Evolutionary conservation across 1,139 yeast species (phyloP), one percentile per base, ranked within the genome.

Genomic region (Entelexis paramagnoliae): DNA sequence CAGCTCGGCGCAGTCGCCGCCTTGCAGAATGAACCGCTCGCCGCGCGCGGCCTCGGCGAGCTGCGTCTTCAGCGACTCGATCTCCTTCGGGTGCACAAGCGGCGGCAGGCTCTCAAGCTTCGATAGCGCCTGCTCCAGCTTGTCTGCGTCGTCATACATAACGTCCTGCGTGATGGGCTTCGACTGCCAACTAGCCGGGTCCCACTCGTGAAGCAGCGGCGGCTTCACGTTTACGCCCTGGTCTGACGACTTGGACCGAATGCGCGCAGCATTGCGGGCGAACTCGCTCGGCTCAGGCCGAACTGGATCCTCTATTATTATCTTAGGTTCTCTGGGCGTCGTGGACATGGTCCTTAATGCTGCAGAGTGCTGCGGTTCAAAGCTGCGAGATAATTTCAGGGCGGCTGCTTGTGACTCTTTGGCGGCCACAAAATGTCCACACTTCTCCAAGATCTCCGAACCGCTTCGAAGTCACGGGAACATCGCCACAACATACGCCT

Each of bases 1-100:
- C 39, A 71, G 63, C 57, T 71, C 75, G 9, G 75, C 75, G 51
- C 75, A 71, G 58, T 71, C 75, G n/a, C 75, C 75, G 13, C 75
- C 75, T 54, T 71, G 75, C 16, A 71, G 63, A 38, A 71, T 65
- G 54, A 71, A 71, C 13, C 74, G 72, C 52, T 67, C 65, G 29
- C 75, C 75, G 20, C 67, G 64, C 6, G 74, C 71, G 1, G 74
- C 75, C 41, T 67, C 68, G 30, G 63, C 63, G 28, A 71, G 66
- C 55, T 66, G 66, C 14, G 54, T 26, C 51, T 65, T 63, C 43
- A 71, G 60, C 9, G 56, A 56, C 53, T 68, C 69, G 52, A 70
- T 68, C 56, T 71, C 75, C 28, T 53, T 50, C 2, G 73, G 68
- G 44, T 67, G 69, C 11, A 72, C 75, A 24, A 71, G 61, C 14